Base-by-base conservation (phyloP, 2,329 filamentous ascomycete genomes). In the Cercospora nicotianae region DNA sequence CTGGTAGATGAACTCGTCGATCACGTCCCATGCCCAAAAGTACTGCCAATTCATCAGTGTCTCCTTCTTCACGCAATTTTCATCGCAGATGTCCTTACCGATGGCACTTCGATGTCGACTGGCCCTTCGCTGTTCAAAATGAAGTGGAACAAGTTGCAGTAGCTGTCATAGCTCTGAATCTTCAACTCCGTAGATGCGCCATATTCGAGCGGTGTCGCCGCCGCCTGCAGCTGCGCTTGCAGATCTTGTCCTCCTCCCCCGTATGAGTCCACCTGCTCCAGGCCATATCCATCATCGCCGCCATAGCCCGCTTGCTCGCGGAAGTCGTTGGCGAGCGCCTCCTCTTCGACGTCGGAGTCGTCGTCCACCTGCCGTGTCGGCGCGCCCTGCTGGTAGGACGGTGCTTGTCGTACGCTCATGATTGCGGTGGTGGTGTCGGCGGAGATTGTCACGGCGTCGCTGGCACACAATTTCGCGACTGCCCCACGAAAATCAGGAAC, bases 1-100 rank as follows among this genome's bases (percentile, higher is more conserved):
- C 82, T 99, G 95, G 86, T 99, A 99, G 84, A 99, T 98, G 85
- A 99, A 99, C 83, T 99, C 95, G 82, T 99, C 95, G 83, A 99
- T 97, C 75, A 98, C 94, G 81, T 99, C 95, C 95, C 95, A 99
- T 51, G 95, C 95, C 95, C 95, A 99, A 85, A 94, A 97, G 84
- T 97, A 96, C 93, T 98, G 67, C 45, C n/a, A 42, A 80, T 18
- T 13, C 20, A 20, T 65, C 18, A 67, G 63, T 59, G 51, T 62
- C 64, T 45, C 23, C 12, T 33, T 60, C 39, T 48, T 28, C 57
- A 63, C 57, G 69, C 45, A 42, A 20, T 60, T 33, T 26, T 10
- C 26, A 39, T 64, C n/a, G 23, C 36, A 31, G 53, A 20, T 66
- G 18, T 31, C 87, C 92, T 84, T 86, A 97, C 94, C 80, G 94